phyloP scores from a whole-genome alignment of 352 stramenopile genomes.

The Lagenidium giganteum region DNA sequence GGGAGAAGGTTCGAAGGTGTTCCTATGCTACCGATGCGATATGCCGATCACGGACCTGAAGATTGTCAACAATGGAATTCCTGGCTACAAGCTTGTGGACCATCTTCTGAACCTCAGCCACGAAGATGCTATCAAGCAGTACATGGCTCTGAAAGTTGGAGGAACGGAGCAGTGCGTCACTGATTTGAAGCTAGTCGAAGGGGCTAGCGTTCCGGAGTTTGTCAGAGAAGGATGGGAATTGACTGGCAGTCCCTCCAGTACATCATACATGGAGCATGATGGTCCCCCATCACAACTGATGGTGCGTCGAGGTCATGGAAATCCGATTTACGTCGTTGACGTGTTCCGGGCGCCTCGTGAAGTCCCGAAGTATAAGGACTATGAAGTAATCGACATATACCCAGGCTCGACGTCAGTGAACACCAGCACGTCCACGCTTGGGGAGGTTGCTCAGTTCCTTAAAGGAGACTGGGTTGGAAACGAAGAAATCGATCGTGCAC shows the following conservation, averaged over 20 bases:
- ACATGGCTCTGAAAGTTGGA: conserved; percentile 77
- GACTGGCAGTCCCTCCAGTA: conserved; percentile 50
- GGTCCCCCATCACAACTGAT: conserved; percentile 37
- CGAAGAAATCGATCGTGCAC: conserved; percentile 61
- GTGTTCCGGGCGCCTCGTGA: conserved; percentile 79
- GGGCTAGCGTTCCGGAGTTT: conserved; percentile 32
- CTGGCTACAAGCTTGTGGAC: conserved; percentile 81
- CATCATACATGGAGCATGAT: conserved; percentile 11
- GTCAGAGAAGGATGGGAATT: conserved; percentile 60
- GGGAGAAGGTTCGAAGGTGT: conserved; percentile 76
- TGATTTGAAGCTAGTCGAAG: conserved; percentile 60
- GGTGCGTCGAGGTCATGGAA: conserved; percentile 73
- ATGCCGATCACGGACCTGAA: conserved; percentile 87
- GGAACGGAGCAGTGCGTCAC: conserved; percentile 79
- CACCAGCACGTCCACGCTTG: conserved; percentile 5
- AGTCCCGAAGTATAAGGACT: conserved; percentile 87
- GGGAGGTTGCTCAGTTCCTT: conserved; percentile 18
- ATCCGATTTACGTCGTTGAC: conserved; percentile 84
- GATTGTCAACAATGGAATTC: conserved; percentile 79
- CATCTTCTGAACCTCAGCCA: conserved; percentile 67
- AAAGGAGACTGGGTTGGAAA: conserved; percentile 73
- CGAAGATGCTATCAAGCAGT: conserved; percentile 68
- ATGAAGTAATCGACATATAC: conserved; percentile 81
- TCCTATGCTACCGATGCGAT: conserved; percentile 83
- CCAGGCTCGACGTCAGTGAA: neutral